Conservation (phyloP, 2,329 filamentous ascomycete genomes). For the Mollisiaceae sp. region DNA sequence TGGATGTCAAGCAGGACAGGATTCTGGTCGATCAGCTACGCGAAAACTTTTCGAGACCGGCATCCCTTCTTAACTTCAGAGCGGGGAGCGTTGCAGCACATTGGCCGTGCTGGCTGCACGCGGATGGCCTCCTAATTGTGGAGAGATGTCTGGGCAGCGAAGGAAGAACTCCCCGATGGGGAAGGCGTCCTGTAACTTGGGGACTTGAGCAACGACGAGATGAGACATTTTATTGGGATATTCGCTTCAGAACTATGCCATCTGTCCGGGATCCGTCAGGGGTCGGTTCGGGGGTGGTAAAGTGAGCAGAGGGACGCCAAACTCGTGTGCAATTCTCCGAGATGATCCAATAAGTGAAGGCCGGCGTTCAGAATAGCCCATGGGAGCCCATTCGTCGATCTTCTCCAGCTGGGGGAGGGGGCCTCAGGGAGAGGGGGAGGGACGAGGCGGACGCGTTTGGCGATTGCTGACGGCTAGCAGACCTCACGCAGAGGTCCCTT, state of each 20-base stretch:
- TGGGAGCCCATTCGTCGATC: neutral
- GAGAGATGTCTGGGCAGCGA: constrained; percentile 5
- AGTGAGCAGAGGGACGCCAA: neutral
- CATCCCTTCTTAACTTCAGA: constrained; percentile 11
- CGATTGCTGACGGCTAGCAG: neutral
- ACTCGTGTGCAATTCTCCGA: constrained; percentile 13
- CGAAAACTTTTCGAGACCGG: constrained; percentile 9
- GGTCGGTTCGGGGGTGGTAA: constrained; percentile 1
- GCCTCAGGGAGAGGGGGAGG: neutral
- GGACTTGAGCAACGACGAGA: constrained; percentile 10
- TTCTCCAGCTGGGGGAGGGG: neutral
- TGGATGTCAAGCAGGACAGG: constrained; percentile 3
- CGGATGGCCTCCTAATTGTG: constrained; percentile 5
- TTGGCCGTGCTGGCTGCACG: neutral
- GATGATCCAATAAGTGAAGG: constrained; percentile 2
- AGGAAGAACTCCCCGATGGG: constrained; percentile 14
- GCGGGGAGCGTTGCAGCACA: neutral
- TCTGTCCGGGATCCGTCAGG: constrained; percentile 15
- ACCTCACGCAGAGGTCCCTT: too few species aligned
- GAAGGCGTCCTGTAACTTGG: constrained; percentile 15
- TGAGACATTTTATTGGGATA: constrained; percentile 18
- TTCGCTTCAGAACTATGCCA: constrained; percentile 15
- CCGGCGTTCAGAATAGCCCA: neutral
- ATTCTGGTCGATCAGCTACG: neutral
- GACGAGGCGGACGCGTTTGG: neutral